Evolutionary conservation across 2,329 filamentous ascomycete genomes (phyloP).

Genomic region (Sclerotinia trifoliorum): DNA sequence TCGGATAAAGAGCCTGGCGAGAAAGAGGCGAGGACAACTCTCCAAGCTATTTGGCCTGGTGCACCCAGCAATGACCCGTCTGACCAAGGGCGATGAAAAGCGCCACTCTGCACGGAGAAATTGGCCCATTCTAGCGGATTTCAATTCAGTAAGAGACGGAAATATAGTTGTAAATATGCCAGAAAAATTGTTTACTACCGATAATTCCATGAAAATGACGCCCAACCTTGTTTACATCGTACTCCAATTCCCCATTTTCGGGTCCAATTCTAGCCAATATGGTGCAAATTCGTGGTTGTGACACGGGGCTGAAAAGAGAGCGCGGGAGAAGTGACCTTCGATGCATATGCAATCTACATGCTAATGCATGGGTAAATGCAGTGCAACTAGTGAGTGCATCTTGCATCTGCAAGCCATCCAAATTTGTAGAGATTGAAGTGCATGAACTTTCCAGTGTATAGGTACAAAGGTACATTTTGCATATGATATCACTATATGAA

Average conservation of each 20-base stretch:
- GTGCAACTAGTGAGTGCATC: slow-evolving; percentile 19
- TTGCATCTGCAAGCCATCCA: slow-evolving; percentile 17
- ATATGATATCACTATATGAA: slow-evolving; percentile 7
- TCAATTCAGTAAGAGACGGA: not conserved
- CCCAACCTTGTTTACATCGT: slow-evolving; percentile 26
- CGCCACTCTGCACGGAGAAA: slow-evolving; percentile 3
- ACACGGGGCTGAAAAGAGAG: slow-evolving; percentile 20
- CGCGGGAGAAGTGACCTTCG: slow-evolving; percentile 17
- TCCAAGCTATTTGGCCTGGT: slow-evolving; percentile 8
- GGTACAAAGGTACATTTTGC: not conserved
- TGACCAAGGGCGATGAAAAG: slow-evolving; percentile 8
- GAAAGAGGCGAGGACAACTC: not conserved
- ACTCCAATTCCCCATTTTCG: slow-evolving; percentile 12
- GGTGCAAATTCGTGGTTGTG: slow-evolving; percentile 29
- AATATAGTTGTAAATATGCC: not conserved
- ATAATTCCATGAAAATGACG: slow-evolving; percentile 13
- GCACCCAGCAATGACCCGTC: slow-evolving; percentile 12
- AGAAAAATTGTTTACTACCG: not conserved
- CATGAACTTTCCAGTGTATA: slow-evolving; percentile 4
- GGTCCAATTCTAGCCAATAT: slow-evolving; percentile 26
- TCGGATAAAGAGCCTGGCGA: slow-evolving; percentile 13
- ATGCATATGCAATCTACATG: slow-evolving; percentile 15
- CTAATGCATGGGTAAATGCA: slow-evolving; percentile 15
- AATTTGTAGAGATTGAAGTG: slow-evolving; percentile 1
- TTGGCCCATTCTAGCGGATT: slow-evolving; percentile 1